Evolutionary conservation across 441 rosid genomes (phyloP).

Genomic region (Arabidopsis lyrata): DNA sequence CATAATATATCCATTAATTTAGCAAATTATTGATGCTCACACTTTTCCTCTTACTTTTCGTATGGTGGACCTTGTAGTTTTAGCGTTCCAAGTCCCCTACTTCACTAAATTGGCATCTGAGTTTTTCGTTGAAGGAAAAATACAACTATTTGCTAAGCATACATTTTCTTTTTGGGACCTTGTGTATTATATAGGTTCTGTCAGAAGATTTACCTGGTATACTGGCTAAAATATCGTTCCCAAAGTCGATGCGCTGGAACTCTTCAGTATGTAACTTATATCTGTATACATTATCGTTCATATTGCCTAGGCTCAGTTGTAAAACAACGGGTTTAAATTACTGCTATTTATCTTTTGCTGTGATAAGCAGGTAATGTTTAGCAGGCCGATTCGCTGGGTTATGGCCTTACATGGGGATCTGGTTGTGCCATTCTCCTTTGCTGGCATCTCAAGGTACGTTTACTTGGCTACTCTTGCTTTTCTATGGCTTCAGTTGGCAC

Average conservation of each 20-base stretch:
- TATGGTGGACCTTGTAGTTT: slow-evolving; percentile 13
- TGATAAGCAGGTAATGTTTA: slow-evolving; percentile 70
- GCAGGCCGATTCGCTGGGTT: slow-evolving; percentile 98
- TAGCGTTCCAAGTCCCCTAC: slow-evolving; percentile 23
- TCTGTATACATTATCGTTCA: slow-evolving; percentile 10
- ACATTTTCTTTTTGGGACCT: slow-evolving; percentile 21
- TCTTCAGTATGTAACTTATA: slow-evolving; percentile 62
- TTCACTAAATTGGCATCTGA: slow-evolving; percentile 32
- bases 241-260: slow-evolving; percentile 98
- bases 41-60: slow-evolving; percentile 16
- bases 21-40: slow-evolving; percentile 12
- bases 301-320: slow-evolving; percentile 3
- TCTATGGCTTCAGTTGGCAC: slow-evolving; percentile 14
- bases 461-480: slow-evolving; percentile 37
- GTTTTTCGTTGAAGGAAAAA: slow-evolving; percentile 15
- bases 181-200: slow-evolving; percentile 64
- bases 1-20: slow-evolving; percentile 12
- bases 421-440: slow-evolving; percentile 83
- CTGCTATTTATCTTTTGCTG: slow-evolving; percentile 24
- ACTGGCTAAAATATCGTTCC: slow-evolving; percentile 84
- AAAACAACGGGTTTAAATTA: slow-evolving; percentile 10
- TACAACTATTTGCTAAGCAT: slow-evolving; percentile 27
- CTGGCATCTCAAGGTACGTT: slow-evolving; percentile 83
- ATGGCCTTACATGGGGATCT: slow-evolving; percentile 90
- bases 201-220: slow-evolving; percentile 80